Base-by-base conservation (phyloP, 192 early-diverging fungal genomes). In the Allomyces arbusculus region DNA sequence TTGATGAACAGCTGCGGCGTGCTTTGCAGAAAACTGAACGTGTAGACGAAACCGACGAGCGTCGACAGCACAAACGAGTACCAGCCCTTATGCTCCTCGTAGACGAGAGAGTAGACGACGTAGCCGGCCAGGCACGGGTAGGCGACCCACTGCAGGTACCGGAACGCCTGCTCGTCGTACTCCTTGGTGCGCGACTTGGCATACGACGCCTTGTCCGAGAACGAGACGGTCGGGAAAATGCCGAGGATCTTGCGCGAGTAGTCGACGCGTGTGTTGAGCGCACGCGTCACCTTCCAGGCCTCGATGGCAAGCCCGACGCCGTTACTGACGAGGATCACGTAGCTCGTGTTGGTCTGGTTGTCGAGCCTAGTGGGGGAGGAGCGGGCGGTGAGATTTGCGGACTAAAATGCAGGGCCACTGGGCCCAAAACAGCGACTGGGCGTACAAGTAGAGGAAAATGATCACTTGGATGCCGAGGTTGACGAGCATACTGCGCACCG, bases 41-140 rank as follows among this genome's bases (percentile, higher is more conserved):
- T 82, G 74, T 95, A 93, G 6, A 95, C 89, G 65, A 90, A 95
- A 0, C 91, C 91, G 14, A 95, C 92, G 44, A 92, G 71, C 7
- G 90, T 92, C 26, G 80, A 73, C 23, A 92, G 68, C 43, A 95
- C 78, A 72, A 83, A 95, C 20, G 88, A 90, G 73, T 93, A 95
- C 92, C 91, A 95, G 23, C 82, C 79, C 78, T 93, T 95, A 74
- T 95, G 89, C 65, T 86, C 79, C 71, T 95, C 77, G 72, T 92
- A 92, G 16, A 85, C 40, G 55, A 92, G 63, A 7, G 86, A 88
- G 69, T 93, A 95, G 61, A 91, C 68, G 0, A 87, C 82, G 76
- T 95, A 95, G n/a, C 79, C 80, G 45, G 71, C 67, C 64, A 95
- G 72, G 44, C 88, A 74, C 24, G 92, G 92, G 71, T 84, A 87